Evolutionary conservation across 2,329 filamentous ascomycete species (phyloP).

Genomic region (Talaromyces sp.): DNA sequence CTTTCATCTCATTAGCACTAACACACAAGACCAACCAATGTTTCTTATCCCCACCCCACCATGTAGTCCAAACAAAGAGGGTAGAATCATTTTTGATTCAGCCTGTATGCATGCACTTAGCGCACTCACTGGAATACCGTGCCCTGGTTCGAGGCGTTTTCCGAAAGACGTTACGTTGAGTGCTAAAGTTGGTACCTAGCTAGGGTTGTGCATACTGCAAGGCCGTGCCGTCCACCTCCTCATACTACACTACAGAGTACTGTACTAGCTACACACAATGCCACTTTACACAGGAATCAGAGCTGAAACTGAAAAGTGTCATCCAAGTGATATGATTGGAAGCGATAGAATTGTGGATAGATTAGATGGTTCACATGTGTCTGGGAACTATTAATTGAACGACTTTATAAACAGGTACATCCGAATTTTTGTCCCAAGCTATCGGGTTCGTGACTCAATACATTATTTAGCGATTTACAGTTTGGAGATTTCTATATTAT

Average conservation of each 20-base stretch:
- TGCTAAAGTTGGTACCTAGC: conserved; percentile 6
- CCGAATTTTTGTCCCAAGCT: not conserved
- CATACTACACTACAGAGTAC: conserved; percentile 4
- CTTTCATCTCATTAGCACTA: not conserved
- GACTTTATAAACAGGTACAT: conserved; percentile 2
- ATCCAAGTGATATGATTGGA: conserved; percentile 6
- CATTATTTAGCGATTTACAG: not conserved
- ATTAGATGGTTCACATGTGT: not conserved
- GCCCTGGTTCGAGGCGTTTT: conserved; percentile 2
- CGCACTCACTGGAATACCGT: not conserved
- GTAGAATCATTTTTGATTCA: conserved; percentile 4
- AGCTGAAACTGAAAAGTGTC: conserved; percentile 11
- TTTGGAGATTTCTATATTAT: not conserved
- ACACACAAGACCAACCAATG: not conserved
- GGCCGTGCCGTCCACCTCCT: not conserved
- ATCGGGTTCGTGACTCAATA: not conserved
- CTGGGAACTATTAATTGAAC: not conserved
- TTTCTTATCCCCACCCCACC: not conserved
- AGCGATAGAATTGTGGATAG: not conserved
- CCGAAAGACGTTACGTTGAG: not conserved
- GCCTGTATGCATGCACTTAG: conserved; percentile 1
- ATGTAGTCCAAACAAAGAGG: not conserved
- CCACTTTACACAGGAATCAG: conserved; percentile 11
- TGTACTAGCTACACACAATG: not conserved
- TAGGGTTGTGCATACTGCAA: conserved; percentile 11